Evolutionary conservation across 768 basidiomycete genomes (phyloP).

Genomic region (Kwoniella heveanensis): DNA sequence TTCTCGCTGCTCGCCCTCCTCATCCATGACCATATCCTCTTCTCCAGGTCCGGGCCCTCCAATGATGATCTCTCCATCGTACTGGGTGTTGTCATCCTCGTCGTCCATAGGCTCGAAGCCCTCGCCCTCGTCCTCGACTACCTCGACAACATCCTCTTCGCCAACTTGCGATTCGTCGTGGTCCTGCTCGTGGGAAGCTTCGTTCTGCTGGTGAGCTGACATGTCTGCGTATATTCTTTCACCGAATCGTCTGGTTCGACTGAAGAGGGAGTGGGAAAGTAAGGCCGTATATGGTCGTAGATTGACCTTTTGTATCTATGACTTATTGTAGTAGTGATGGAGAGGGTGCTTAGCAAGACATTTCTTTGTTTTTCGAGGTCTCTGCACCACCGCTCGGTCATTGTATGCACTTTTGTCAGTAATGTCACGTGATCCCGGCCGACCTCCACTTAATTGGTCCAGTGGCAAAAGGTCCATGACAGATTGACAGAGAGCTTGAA

Average conservation of each 20-base stretch:
- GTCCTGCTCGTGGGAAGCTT: slow-evolving; percentile 32
- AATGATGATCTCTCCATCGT: slow-evolving; percentile 49
- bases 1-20: slow-evolving; percentile 17
- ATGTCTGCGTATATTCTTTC: not conserved
- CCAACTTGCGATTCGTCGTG: slow-evolving; percentile 21
- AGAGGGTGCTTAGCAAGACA: not conserved
- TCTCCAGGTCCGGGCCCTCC: slow-evolving; percentile 37
- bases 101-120: slow-evolving; percentile 42
- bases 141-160: slow-evolving; percentile 45
- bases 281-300: no score
- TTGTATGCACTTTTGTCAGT: not conserved
- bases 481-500: no score
- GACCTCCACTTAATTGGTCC: not conserved
- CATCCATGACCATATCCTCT: slow-evolving; percentile 26
- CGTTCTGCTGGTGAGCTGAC: slow-evolving; percentile 15
- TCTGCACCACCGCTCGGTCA: not conserved
- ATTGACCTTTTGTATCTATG: no score
- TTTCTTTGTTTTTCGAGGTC: not conserved
- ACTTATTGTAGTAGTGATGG: no score
- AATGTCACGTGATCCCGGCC: not conserved
- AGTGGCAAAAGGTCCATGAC: not conserved
- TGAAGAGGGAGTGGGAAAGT: no score
- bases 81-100: slow-evolving; percentile 36
- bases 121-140: slow-evolving; percentile 36
- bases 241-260: no score